Conservation (phyloP, 352 stramenopile genomes). For the Pythium biforme region DNA sequence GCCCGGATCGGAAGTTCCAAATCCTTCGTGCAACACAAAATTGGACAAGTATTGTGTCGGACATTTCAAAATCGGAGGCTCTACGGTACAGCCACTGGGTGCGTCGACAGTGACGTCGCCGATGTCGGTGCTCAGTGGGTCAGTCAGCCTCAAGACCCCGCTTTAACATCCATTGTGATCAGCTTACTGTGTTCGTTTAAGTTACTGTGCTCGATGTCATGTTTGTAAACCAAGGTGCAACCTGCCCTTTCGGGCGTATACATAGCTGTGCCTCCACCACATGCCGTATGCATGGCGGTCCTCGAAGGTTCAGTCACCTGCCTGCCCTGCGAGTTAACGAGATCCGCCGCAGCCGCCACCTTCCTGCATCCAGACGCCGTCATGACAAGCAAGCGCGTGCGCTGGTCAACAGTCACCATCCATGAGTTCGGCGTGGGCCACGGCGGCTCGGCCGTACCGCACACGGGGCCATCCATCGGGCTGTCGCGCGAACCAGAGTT, state of each 20-base stretch:
- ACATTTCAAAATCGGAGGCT: not conserved
- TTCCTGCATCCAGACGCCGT: not conserved
- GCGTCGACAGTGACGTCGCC: constrained; percentile 11
- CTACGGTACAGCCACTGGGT: constrained; percentile 4
- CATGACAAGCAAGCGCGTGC: constrained; percentile 26
- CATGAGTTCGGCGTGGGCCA: constrained; percentile 50
- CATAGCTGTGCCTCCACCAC: constrained; percentile 12
- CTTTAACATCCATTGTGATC: constrained; percentile 1
- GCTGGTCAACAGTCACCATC: constrained; percentile 46
- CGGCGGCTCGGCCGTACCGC: constrained; percentile 40
- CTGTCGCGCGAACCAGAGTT: constrained; percentile 42
- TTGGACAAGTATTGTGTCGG: not conserved
- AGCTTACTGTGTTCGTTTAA: not conserved
- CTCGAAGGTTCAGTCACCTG: constrained; percentile 16
- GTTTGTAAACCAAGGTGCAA: constrained; percentile 17
- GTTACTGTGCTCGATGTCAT: not conserved
- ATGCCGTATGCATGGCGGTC: not conserved
- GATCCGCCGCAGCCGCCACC: not conserved
- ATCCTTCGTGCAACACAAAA: not conserved
- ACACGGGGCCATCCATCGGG: constrained; percentile 41
- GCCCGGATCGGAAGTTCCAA: not conserved
- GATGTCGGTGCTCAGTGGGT: constrained; percentile 1
- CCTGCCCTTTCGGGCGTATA: constrained; percentile 10
- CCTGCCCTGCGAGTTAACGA: not conserved
- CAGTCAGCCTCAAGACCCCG: constrained; percentile 7